A percentile compares a stretch with the other conserved stretches of the same genome.
Evolutionary conservation across 139 green algal genomes (phyloP).

Genomic region (Tetraselmis chui): DNA sequence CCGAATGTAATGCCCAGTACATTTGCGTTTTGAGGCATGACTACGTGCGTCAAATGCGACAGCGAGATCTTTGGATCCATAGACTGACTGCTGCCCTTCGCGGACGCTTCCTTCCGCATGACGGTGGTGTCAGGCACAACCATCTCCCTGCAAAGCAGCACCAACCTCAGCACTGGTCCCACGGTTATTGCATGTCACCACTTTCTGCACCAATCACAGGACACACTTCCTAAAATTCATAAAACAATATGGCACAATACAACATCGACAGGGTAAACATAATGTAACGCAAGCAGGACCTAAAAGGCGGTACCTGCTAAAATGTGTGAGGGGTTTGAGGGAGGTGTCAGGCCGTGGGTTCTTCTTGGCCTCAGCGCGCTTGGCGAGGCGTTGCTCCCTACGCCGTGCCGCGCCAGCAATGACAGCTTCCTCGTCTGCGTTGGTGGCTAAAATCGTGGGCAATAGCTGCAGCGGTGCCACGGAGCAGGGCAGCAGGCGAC

Average conservation of each 20-base stretch:
- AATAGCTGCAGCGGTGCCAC: neutral
- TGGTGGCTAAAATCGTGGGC: neutral
- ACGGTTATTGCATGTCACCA: no score
- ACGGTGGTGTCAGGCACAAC: neutral
- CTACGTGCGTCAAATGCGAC: conserved; percentile 68
- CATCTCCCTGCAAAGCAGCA: neutral
- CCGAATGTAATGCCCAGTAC: conserved; percentile 75
- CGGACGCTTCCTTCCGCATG: neutral
- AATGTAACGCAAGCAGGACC: no score
- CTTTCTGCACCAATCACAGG: no score
- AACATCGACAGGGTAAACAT: no score
- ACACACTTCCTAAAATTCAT: no score
- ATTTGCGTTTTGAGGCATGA: conserved; percentile 81
- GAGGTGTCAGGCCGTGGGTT: neutral
- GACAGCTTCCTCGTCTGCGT: neutral
- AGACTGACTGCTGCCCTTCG: neutral
- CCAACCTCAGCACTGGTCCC: no score
- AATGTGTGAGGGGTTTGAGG: neutral
- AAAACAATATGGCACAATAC: no score
- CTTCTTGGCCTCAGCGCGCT: neutral
- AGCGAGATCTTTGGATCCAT: conserved; percentile 36
- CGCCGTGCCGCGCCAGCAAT: neutral
- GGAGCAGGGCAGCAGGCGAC: no score
- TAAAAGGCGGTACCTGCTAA: neutral
- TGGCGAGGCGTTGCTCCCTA: neutral